Evolutionary conservation across 495 filamentous ascomycete genomes (phyloP).

Genomic region (Lophium mytilinum): DNA sequence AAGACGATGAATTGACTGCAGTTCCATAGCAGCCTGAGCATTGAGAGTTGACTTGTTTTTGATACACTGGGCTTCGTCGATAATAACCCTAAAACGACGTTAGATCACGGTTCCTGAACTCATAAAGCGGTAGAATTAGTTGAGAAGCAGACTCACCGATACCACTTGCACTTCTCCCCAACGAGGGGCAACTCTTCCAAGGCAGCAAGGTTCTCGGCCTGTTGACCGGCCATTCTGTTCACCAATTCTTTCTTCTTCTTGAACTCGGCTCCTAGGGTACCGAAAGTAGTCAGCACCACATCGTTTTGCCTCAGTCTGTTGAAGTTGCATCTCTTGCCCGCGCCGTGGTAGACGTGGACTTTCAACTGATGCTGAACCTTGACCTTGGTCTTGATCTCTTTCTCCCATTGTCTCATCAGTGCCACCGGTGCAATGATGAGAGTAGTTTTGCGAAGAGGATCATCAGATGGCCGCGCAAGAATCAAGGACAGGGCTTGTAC

Average conservation of each 20-base stretch:
- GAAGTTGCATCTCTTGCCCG: conserved; percentile 47
- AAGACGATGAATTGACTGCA: conserved; percentile 62
- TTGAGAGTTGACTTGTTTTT: conserved; percentile 72
- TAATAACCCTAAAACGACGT: conserved; percentile 45
- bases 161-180: conserved; percentile 58
- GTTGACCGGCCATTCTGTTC: neutral
- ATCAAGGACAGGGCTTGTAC: conserved; percentile 83
- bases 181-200: conserved; percentile 49
- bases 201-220: conserved; percentile 23
- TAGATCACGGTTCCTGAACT: neutral
- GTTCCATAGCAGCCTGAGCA: conserved; percentile 50
- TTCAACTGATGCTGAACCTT: conserved; percentile 51
- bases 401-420: conserved; percentile 82
- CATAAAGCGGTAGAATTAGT: neutral
- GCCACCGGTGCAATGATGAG: conserved; percentile 84
- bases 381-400: conserved; percentile 71
- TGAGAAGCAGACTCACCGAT: conserved; percentile 31
- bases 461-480: conserved; percentile 55
- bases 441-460: conserved; percentile 65
- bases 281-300: conserved; percentile 85
- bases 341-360: conserved; percentile 66
- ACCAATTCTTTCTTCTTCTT: conserved; percentile 44
- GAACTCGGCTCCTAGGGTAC: conserved; percentile 63
- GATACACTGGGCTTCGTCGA: conserved; percentile 92
- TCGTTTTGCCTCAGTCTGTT: conserved; percentile 60